These are phyloP conservation scores for Zoysia matrella DNA, from an alignment of 202 grass and related monocot species.

Conservation along the genomic window DNA sequence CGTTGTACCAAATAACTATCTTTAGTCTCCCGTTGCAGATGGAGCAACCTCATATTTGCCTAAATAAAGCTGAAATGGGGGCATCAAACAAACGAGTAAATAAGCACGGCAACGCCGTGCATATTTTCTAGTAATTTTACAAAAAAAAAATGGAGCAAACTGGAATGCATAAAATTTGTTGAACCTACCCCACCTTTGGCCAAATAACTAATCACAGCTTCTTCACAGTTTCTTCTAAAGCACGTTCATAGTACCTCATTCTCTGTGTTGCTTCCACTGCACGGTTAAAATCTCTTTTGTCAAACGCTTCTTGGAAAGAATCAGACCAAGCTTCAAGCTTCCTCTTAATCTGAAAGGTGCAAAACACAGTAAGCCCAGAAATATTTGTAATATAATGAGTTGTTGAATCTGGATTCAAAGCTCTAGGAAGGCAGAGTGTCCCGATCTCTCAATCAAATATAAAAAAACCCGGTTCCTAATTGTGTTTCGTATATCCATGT, in stretches of 20 bases:
- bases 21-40: too few species aligned
- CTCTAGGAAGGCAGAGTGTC: too few species aligned
- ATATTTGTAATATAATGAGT: background rate
- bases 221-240: conserved; percentile 84
- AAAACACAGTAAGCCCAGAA: background rate
- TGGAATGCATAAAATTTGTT: background rate
- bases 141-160: background rate
- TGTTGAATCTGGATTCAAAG: too few species aligned
- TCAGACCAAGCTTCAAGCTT: conserved; percentile 66
- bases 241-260: conserved; percentile 93
- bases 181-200: background rate
- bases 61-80: too few species aligned
- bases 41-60: too few species aligned
- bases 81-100: too few species aligned
- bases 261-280: conserved; percentile 70
- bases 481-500: too few species aligned
- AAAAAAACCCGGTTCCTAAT: too few species aligned
- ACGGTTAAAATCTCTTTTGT: conserved; percentile 53
- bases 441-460: too few species aligned
- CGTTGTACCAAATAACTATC: too few species aligned
- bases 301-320: conserved; percentile 69
- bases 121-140: too few species aligned
- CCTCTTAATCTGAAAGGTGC: conserved; percentile 49
- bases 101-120: too few species aligned
- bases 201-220: conserved; percentile 56